Conservation (phyloP, 1,139 yeast species). For the Yamadazyma conglobata region DNA sequence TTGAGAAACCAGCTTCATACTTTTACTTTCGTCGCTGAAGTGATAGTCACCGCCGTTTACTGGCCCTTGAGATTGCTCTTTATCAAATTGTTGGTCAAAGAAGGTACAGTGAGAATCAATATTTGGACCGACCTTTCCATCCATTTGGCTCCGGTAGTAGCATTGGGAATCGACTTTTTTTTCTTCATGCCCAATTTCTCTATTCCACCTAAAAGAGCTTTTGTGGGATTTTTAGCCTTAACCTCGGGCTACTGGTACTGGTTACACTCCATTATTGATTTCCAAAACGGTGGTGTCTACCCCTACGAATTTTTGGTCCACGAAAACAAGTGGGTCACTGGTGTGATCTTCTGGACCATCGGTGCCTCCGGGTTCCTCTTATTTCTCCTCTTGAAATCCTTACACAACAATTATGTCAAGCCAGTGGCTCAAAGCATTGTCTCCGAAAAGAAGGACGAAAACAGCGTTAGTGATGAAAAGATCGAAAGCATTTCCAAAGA, state of each 20-base stretch:
- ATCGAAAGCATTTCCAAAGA: too few species aligned
- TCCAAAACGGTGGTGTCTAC: conserved; percentile 45
- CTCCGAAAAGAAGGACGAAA: too few species aligned
- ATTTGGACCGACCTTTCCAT: conserved; percentile 51
- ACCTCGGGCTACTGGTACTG: conserved; percentile 53
- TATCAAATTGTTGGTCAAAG: conserved; percentile 35
- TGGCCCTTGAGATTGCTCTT: conserved; percentile 63
- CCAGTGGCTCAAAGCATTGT: conserved; percentile 2
- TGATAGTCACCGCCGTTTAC: conserved; percentile 57
- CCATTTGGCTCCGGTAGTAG: conserved; percentile 56
- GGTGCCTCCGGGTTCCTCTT: conserved; percentile 42
- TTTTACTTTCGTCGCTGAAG: conserved; percentile 53
- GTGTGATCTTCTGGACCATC: conserved; percentile 48
- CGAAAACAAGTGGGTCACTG: conserved; percentile 30
- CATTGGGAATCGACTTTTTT: conserved; percentile 52
- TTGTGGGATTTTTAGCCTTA: conserved; percentile 33
- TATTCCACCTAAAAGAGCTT: conserved; percentile 35
- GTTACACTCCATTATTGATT: conserved; percentile 46
- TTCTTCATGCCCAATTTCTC: conserved; percentile 51
- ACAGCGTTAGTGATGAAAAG: too few species aligned
- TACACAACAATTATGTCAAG: conserved; percentile 11
- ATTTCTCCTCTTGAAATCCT: conserved; percentile 26
- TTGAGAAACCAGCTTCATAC: conserved; percentile 45
- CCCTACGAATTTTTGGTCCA: conserved; percentile 70
- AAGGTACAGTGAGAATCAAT: conserved; percentile 37